Percentiles rank a stretch among this genome's conserved stretches.
Evolutionary conservation across 2,329 filamentous ascomycete species (phyloP).

Genomic region (Tolypocladium cylindrosporum): DNA sequence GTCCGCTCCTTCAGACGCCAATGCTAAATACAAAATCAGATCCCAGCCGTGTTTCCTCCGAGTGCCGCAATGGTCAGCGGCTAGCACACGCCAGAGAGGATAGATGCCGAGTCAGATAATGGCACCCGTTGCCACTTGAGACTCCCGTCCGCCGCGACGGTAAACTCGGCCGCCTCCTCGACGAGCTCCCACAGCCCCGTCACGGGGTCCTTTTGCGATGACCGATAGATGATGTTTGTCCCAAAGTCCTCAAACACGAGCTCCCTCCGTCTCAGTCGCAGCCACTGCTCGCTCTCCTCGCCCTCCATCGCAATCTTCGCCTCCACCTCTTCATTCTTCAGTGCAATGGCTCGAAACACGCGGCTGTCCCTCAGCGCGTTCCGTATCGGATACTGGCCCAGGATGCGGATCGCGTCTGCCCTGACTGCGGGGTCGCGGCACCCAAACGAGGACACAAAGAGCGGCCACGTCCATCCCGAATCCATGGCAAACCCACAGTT

Average conservation of each 20-base stretch:
- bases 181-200: constrained; percentile 25
- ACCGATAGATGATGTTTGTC: constrained; percentile 25
- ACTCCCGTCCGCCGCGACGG: constrained; percentile 17
- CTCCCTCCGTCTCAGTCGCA: constrained; percentile 25
- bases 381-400: constrained; percentile 28
- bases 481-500: constrained; percentile 35
- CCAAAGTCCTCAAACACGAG: constrained; percentile 28
- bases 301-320: constrained; percentile 19
- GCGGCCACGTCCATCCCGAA: constrained; percentile 33
- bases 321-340: constrained; percentile 27
- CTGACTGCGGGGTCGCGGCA: constrained; percentile 28
- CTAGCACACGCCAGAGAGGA: constrained; percentile 17
- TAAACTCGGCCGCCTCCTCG: constrained; percentile 25
- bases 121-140: constrained; percentile 25
- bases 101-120: constrained; percentile 22
- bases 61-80: not conserved
- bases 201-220: constrained; percentile 17
- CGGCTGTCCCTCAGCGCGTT: constrained; percentile 34
- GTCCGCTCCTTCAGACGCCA: not conserved
- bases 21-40: not conserved
- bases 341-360: constrained; percentile 27
- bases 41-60: not conserved
- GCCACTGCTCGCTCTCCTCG: constrained; percentile 24
- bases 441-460: constrained; percentile 30
- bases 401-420: constrained; percentile 28